These are phyloP conservation scores for Bonnemaisonia californica DNA, from an alignment of 31 red algal species.

Conservation along the genomic window DNA sequence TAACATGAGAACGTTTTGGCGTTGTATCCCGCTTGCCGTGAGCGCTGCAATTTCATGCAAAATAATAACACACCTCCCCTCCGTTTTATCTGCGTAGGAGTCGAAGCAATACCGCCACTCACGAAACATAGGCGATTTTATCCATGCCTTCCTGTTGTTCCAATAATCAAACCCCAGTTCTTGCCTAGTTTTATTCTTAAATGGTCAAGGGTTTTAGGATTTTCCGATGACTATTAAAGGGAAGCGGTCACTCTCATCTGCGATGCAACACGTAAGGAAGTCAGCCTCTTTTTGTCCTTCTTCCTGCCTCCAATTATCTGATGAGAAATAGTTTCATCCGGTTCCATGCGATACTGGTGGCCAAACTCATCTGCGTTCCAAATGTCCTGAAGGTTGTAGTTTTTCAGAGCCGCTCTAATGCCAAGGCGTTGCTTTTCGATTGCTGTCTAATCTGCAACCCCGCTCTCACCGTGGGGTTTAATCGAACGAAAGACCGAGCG, in stretches of 20 bases:
- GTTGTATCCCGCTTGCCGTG: neutral
- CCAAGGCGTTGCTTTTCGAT: neutral
- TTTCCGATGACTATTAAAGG: neutral
- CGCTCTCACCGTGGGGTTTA: conserved; percentile 20
- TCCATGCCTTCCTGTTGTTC: neutral
- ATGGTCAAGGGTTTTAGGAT: neutral
- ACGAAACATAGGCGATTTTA: neutral
- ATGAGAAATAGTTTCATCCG: neutral
- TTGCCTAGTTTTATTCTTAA: neutral
- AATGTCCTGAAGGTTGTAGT: neutral
- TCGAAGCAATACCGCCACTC: neutral
- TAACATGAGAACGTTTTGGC: neutral
- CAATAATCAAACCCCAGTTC: conserved; percentile 17
- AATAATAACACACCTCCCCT: neutral
- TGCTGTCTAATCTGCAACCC: conserved; percentile 7
- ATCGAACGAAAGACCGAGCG: conserved; percentile 14
- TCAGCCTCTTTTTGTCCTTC: neutral
- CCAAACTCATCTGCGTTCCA: neutral
- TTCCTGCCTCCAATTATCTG: neutral
- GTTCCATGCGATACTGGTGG: neutral
- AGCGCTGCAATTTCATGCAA: neutral
- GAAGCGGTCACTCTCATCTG: neutral
- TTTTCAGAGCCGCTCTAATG: neutral
- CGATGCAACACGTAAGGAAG: neutral
- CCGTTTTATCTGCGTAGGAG: neutral